Percentiles rank a stretch among this genome's conserved stretches.
phyloP scores from a whole-genome alignment of 1,139 yeast species.

The Starmera stellimalicola region DNA sequence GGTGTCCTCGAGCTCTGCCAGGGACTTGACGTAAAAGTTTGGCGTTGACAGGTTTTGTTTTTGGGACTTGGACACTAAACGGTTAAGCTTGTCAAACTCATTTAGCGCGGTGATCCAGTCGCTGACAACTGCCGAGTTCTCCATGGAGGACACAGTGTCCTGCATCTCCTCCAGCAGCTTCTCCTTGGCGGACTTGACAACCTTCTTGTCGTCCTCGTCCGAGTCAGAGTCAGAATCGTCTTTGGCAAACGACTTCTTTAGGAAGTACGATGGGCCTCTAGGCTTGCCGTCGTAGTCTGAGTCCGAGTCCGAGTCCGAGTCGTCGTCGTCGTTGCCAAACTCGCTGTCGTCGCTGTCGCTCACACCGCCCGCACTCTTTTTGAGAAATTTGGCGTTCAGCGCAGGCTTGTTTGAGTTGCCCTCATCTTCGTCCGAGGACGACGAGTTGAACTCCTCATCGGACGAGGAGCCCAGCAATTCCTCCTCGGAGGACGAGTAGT shows the following conservation, averaged over 20 bases:
- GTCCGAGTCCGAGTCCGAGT: slow-evolving; percentile 29
- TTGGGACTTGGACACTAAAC: slow-evolving; percentile 54
- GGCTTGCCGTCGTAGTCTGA: slow-evolving; percentile 36
- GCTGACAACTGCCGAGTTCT: slow-evolving; percentile 57
- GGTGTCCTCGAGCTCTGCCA: slow-evolving; percentile 67
- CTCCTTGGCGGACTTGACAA: slow-evolving; percentile 90
- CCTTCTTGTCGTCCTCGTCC: slow-evolving; percentile 62
- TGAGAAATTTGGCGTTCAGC: slow-evolving; percentile 28
- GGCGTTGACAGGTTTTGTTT: slow-evolving; percentile 75
- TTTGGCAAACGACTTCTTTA: slow-evolving; percentile 44
- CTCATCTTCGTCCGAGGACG: slow-evolving; percentile 35
- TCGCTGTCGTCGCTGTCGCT: background rate
- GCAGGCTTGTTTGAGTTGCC: slow-evolving; percentile 21
- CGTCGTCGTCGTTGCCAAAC: slow-evolving; percentile 20
- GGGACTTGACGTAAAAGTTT: slow-evolving; percentile 54
- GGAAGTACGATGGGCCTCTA: slow-evolving; percentile 48
- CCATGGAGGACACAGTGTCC: slow-evolving; percentile 56
- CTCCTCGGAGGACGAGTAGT: slow-evolving; percentile 65
- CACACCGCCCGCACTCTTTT: slow-evolving; percentile 19
- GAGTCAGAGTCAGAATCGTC: slow-evolving; percentile 39
- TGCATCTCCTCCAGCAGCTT: slow-evolving; percentile 85
- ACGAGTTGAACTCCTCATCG: slow-evolving; percentile 48
- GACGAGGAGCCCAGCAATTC: slow-evolving; percentile 65
- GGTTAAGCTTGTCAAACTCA: slow-evolving; percentile 73
- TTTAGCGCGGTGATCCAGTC: slow-evolving; percentile 74